Evolutionary conservation across 768 basidiomycete genomes (phyloP).

Genomic region (Cyclocybe cylindracea): DNA sequence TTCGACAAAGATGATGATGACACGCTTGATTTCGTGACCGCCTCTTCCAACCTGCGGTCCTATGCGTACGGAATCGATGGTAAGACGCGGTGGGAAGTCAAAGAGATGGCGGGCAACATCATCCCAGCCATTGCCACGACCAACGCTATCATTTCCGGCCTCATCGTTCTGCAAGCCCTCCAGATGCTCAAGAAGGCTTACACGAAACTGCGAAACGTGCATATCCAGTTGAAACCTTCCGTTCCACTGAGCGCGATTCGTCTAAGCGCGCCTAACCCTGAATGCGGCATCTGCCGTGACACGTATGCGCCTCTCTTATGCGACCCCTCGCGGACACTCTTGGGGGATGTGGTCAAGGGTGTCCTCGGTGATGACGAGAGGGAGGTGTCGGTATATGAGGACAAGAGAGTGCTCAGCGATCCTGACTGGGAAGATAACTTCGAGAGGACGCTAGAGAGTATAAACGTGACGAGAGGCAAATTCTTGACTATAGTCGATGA

Average conservation of each 20-base stretch:
- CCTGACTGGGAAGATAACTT: conserved; percentile 94
- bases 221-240: conserved; percentile 74
- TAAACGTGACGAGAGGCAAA: conserved; percentile 80
- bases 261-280: conserved; percentile 68
- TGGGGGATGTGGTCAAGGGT: conserved; percentile 73
- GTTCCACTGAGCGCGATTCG: conserved; percentile 76
- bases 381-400: conserved; percentile 86
- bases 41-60: conserved; percentile 90
- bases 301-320: conserved; percentile 76
- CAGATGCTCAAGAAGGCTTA: conserved; percentile 75
- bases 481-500: conserved; percentile 91
- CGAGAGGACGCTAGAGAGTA: conserved; percentile 75
- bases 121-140: conserved; percentile 99
- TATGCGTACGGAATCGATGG: conserved; percentile 85
- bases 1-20: conserved; percentile 99
- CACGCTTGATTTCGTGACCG: conserved; percentile 94
- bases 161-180: conserved; percentile 92
- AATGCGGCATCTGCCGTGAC: conserved; percentile 86
- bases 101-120: conserved; percentile 99
- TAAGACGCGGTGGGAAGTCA: conserved; percentile 96
- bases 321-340: conserved; percentile 65
- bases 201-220: conserved; percentile 67
- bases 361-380: conserved; percentile 58
- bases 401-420: conserved; percentile 83
- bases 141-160: conserved; percentile 94